Evolutionary conservation across 306 rosid species (phyloP).

Genomic region (Morella rubra): DNA sequence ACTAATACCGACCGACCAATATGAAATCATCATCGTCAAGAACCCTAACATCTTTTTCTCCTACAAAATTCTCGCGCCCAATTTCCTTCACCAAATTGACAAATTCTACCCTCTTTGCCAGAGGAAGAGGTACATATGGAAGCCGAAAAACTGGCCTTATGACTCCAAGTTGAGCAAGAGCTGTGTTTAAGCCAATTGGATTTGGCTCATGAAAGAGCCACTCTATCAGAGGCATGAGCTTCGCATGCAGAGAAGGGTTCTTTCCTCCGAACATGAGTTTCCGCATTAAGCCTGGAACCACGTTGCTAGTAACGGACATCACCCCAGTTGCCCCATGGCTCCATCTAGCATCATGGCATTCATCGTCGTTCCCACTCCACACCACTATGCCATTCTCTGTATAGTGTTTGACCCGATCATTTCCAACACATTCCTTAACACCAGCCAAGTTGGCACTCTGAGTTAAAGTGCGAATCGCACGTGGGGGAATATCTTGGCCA

Average conservation of each 20-base stretch:
- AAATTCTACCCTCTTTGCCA: slow-evolving; percentile 69
- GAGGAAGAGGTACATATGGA: slow-evolving; percentile 87
- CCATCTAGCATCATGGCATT: slow-evolving; percentile 96
- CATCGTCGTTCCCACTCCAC: slow-evolving; percentile 95
- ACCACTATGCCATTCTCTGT: slow-evolving; percentile 61
- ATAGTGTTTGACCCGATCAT: slow-evolving; percentile 63
- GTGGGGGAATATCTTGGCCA: slow-evolving; percentile 93
- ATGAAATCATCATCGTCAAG: slow-evolving; percentile 67
- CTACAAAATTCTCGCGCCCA: slow-evolving; percentile 84
- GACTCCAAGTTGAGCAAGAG: slow-evolving; percentile 96
- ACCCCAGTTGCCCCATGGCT: slow-evolving; percentile 89
- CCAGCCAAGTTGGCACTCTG: slow-evolving; percentile 74
- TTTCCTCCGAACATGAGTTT: slow-evolving; percentile 71
- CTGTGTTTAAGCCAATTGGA: slow-evolving; percentile 85
- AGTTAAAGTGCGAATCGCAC: slow-evolving; percentile 55
- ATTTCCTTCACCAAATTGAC: slow-evolving; percentile 67
- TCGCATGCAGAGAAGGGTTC: slow-evolving; percentile 59
- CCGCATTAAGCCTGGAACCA: slow-evolving; percentile 79
- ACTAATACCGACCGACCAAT: slow-evolving; percentile 61
- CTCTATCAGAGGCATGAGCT: slow-evolving; percentile 66
- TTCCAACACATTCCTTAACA: slow-evolving; percentile 91
- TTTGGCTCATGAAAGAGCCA: slow-evolving; percentile 94
- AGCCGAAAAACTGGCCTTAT: slow-evolving; percentile 91
- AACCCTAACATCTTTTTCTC: slow-evolving; percentile 65
- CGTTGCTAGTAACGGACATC: slow-evolving; percentile 83